These are phyloP conservation scores for Chondrus crispus DNA, from an alignment of 23 red algal genomes.

Conservation along the genomic window DNA sequence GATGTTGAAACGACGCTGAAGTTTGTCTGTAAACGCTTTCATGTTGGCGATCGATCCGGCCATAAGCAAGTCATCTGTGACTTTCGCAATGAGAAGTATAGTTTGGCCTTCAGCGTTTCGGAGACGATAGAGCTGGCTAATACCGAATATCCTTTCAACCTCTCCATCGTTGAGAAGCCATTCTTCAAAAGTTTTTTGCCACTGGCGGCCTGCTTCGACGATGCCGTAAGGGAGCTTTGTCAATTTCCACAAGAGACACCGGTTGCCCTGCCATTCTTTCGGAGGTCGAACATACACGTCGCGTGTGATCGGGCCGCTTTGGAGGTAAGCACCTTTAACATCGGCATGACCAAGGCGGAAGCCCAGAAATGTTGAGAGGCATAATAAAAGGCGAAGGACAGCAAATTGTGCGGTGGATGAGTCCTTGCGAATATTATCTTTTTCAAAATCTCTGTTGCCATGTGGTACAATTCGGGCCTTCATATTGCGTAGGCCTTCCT, in stretches of 20 bases:
- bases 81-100: background rate
- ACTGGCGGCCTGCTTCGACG: slow-evolving; percentile 30
- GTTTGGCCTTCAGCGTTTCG: background rate
- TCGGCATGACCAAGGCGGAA: background rate
- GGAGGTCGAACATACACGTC: slow-evolving; percentile 11
- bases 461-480: background rate
- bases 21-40: background rate
- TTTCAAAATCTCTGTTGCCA: background rate
- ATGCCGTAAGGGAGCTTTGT: slow-evolving; percentile 4
- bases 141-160: background rate
- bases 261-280: background rate
- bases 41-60: background rate
- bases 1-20: background rate
- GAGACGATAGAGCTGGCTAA: slow-evolving; percentile 3
- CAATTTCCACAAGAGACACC: background rate
- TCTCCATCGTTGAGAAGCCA: background rate
- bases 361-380: background rate
- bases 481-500: background rate
- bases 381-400: background rate
- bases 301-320: background rate
- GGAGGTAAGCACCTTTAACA: slow-evolving; percentile 3
- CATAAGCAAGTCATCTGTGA: background rate
- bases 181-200: background rate
- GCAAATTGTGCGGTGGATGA: slow-evolving; percentile 5
- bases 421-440: background rate